Evolutionary conservation across 2,329 filamentous ascomycete genomes (phyloP).

Genomic region (Cadophora gregata): DNA sequence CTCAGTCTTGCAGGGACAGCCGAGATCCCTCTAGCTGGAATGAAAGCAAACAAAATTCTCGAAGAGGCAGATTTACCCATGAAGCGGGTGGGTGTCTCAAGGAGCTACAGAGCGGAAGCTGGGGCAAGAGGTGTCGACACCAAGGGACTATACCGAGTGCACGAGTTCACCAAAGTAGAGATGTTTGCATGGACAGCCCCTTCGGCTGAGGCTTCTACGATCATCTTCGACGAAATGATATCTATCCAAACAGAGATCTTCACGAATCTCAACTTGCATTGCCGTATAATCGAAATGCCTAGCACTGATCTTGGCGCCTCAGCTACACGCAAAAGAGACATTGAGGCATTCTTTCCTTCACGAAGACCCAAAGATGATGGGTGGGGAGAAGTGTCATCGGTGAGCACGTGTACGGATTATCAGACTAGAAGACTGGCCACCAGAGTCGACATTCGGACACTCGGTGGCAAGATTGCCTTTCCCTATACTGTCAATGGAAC

Average conservation of each 20-base stretch:
- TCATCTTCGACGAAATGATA: conserved; percentile 84
- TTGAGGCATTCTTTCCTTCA: conserved; percentile 93
- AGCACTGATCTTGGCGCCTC: conserved; percentile 86
- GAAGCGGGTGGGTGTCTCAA: conserved; percentile 81
- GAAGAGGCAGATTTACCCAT: conserved; percentile 71
- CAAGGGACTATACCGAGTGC: conserved; percentile 93
- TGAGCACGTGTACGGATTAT: conserved; percentile 93
- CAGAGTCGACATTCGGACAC: conserved; percentile 61
- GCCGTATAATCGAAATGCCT: conserved; percentile 93
- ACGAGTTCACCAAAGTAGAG: conserved; percentile 99
- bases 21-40: conserved; percentile 91
- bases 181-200: conserved; percentile 90
- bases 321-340: conserved; percentile 85
- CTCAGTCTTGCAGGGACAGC: conserved; percentile 85
- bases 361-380: conserved; percentile 69
- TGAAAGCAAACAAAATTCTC: conserved; percentile 78
- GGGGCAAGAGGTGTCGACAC: conserved; percentile 88
- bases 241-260: conserved; percentile 87
- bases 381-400: conserved; percentile 93
- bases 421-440: conserved; percentile 85
- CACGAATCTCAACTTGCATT: conserved; percentile 76
- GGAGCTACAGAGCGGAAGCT: conserved; percentile 96
- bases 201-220: conserved; percentile 53
- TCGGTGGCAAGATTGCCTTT: conserved; percentile 66
- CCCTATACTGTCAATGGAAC: conserved; percentile 95